Evolutionary conservation across 352 stramenopile species (phyloP).

Genomic region (Pythium biforme): DNA sequence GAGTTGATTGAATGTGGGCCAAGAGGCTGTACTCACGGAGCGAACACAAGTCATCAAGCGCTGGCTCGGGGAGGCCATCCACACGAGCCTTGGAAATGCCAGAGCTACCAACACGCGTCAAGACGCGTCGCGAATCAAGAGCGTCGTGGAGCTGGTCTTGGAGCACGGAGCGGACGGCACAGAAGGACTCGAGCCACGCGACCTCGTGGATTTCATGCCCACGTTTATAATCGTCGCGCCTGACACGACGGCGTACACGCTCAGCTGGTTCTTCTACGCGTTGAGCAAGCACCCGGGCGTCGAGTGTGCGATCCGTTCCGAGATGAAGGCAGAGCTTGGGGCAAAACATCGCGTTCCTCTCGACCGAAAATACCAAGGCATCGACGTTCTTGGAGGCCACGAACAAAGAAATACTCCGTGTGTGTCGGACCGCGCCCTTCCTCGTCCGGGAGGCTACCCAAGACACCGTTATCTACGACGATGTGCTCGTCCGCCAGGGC

Average conservation of each 20-base stretch:
- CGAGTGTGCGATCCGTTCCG: conserved; percentile 39
- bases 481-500: conserved; percentile 29
- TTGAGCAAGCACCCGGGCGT: conserved; percentile 63
- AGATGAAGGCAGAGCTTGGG: conserved; percentile 34
- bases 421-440: conserved; percentile 60
- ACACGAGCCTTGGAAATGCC: conserved; percentile 22
- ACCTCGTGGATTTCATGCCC: conserved; percentile 65
- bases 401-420: conserved; percentile 54
- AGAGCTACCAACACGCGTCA: not conserved
- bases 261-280: conserved; percentile 74
- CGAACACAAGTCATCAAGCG: conserved; percentile 2
- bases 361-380: conserved; percentile 21
- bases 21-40: no score
- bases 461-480: conserved; percentile 49
- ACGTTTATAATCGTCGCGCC: conserved; percentile 69
- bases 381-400: conserved; percentile 64
- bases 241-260: conserved; percentile 68
- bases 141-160: conserved; percentile 21
- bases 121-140: conserved; percentile 21
- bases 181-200: conserved; percentile 37
- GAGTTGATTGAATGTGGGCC: no score
- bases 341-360: conserved; percentile 18
- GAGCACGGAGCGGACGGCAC: conserved; percentile 17
- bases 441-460: conserved; percentile 52
- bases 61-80: no score